phyloP scores from a whole-genome alignment of 352 stramenopile species.

The Pythium brachiatum region DNA sequence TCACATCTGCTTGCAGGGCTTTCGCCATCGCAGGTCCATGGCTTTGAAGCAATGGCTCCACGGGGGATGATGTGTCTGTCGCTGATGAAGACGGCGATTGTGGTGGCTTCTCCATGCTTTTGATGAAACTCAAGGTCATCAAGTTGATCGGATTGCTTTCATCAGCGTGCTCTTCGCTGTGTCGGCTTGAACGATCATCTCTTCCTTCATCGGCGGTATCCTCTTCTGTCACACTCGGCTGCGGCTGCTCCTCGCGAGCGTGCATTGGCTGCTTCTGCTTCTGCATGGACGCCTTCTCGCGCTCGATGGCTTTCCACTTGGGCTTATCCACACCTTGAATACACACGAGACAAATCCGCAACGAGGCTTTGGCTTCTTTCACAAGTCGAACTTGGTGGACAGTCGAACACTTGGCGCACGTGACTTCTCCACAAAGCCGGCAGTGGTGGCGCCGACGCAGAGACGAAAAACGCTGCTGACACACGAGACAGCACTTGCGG shows the following conservation, averaged over 20 bases:
- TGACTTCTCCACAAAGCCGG: slow-evolving; percentile 65
- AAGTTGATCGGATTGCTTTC: slow-evolving; percentile 11
- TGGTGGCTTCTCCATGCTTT: slow-evolving; percentile 4
- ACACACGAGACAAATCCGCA: slow-evolving; percentile 64
- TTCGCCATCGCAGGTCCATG: slow-evolving; percentile 33
- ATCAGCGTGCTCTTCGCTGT: neutral
- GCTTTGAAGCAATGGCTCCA: slow-evolving; percentile 24
- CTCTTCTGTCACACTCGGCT: neutral
- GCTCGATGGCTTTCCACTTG: slow-evolving; percentile 21
- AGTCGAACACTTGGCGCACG: slow-evolving; percentile 69
- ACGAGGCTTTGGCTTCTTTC: slow-evolving; percentile 48
- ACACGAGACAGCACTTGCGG: slow-evolving; percentile 59
- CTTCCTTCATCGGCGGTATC: slow-evolving; percentile 8
- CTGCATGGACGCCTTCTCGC: slow-evolving; percentile 11
- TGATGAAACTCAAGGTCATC: slow-evolving; percentile 15
- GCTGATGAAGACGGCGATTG: slow-evolving; percentile 13
- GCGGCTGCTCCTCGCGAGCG: slow-evolving; percentile 11
- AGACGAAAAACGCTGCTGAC: slow-evolving; percentile 52
- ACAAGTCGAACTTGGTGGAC: slow-evolving; percentile 59
- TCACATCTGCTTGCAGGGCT: slow-evolving; percentile 24
- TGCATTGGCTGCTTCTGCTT: slow-evolving; percentile 14
- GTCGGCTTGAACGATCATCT: neutral
- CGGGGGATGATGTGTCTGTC: slow-evolving; percentile 9
- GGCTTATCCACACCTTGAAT: slow-evolving; percentile 29
- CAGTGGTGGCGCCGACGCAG: slow-evolving; percentile 64